These are phyloP conservation scores for Gossypium schwendimanii DNA, from an alignment of 441 rosid species.

Conservation along the genomic window DNA sequence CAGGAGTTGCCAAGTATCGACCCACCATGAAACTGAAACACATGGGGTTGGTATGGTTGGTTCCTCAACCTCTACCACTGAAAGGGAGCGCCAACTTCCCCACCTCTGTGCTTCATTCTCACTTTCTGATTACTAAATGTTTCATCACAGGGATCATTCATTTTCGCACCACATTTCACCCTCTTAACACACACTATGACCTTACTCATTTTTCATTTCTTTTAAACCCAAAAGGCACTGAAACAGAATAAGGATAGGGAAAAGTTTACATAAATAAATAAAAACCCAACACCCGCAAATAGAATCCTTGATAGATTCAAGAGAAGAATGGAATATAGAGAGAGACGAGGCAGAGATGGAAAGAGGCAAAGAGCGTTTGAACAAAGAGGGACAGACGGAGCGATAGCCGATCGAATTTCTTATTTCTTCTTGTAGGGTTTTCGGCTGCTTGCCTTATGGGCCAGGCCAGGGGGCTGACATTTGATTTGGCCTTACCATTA, in stretches of 20 bases:
- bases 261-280: too few species aligned
- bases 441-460: background rate
- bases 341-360: background rate
- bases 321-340: background rate
- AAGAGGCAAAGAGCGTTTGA: background rate
- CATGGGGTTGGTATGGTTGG: background rate
- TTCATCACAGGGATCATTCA: slow-evolving; percentile 24
- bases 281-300: background rate
- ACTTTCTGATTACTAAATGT: slow-evolving; percentile 27
- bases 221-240: too few species aligned
- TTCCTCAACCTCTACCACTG: slow-evolving; percentile 5
- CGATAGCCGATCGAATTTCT: background rate
- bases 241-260: background rate
- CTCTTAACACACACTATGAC: background rate
- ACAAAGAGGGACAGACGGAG: background rate
- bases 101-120: background rate
- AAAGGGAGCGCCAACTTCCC: background rate
- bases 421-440: background rate
- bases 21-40: background rate
- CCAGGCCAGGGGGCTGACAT: background rate
- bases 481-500: background rate
- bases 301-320: background rate
- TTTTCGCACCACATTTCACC: background rate
- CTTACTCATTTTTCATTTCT: background rate
- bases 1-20: background rate